Base-by-base conservation (phyloP, 441 rosid species). In the Raphanus hybrid region DNA sequence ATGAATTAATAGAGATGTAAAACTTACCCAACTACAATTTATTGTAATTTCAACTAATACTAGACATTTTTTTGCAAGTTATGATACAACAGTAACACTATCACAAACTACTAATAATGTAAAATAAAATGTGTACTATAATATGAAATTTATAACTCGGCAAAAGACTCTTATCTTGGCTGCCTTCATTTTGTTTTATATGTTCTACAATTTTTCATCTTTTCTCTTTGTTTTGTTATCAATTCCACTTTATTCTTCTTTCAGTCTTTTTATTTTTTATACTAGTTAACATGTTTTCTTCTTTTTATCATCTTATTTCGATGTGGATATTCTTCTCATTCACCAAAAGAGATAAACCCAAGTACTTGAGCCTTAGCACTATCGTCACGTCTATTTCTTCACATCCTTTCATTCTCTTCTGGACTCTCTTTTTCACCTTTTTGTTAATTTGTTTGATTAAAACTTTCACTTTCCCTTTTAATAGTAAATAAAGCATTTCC, bases 331-430 rank as follows among this genome's bases (percentile, higher is more conserved):
- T 78, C 67, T 55, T 64, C 43, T 48, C 35, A 64, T 65, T 75
- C 41, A 70, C 32, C 60, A 75, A 45, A 74, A 74, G 77, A 60
- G 58, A 48, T 6, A 14, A 58, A 66, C 20, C 61, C 32, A 77
- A 72, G 76, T 71, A 27, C 52, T 65, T 3, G 48, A 64, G 8
- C 20, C 52, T 64, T 32, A 37, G n/a, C 75, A 63, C 32, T 63
- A 35, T 20, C 68, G 79, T 74, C 67, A 79, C 68, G 82, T 79
- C 78, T 52, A 57, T 79, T 20, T 79, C 78, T 79, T 69, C 82
- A 69, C 75, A 74, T 79, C 75, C 71, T 69, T 74, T 79, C 67
- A 74, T 79, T 74, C 71, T 61, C 77, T 59, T 78, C 77, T 73
- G 62, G 2, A 61, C 72, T 74, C 48, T 77, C 23, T 15, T 73